Base-by-base conservation (phyloP, 2,329 filamentous ascomycete genomes). In the Penicillium sp. region DNA sequence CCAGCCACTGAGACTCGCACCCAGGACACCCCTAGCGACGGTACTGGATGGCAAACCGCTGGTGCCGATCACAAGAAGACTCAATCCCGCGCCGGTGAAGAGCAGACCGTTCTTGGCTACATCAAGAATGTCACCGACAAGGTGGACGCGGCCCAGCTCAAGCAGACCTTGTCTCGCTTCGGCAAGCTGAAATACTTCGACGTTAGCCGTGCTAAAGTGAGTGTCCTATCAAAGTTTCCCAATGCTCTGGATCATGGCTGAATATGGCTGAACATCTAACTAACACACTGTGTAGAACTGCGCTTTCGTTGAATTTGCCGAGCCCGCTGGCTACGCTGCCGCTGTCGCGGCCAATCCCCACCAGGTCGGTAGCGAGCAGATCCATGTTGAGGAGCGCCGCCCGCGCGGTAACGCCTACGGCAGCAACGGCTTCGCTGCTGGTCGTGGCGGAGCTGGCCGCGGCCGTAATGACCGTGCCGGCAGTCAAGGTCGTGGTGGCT, bases 51-150 rank as follows among this genome's bases (percentile, higher is more conserved):
- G 93, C 91, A 95, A 68, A 91, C 86, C 33, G 91, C 87, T 39
- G 84, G 84, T 41, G 69, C 71, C 42, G 79, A 81, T 40, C 86
- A 94, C 67, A 84, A 84, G 56, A 93, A 93, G 76, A 83, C 87
- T 62, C 87, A 93, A 64, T 84, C 83, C 58, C 81, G 87, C 35
- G 66, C 75, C 17, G 63, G 71, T 32, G 86, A 90, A 59, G 85
- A 87, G 59, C 84, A 91, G 48, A 80, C 80, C 47, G 83, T 83
- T 38, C 79, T 89, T 54, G 93, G 86, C 14, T 97, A 96, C 68
- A 88, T 98, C 68, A 95, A 95, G 76, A 94, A 91, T 57, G 91
- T 97, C 34, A 91, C 83, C 34, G 89, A 94, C 21, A 90, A 89
- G 70, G 83, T 98, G 36, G 79, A 87, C 62, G 78, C 82, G 10